Evolutionary conservation across 768 basidiomycete genomes (phyloP).

Genomic region (Boletales sp.): DNA sequence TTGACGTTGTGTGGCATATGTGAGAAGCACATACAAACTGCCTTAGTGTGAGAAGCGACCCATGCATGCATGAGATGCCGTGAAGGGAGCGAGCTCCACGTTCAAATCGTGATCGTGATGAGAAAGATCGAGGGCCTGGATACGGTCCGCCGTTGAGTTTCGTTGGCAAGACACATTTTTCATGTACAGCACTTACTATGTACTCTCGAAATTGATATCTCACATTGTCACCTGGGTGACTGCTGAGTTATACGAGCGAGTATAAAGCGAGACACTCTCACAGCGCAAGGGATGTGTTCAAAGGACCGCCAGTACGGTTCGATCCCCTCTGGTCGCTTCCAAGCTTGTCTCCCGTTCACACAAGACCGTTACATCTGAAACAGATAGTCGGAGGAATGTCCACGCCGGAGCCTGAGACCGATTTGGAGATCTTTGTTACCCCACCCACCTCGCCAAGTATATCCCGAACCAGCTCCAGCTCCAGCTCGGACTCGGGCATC

Average conservation of each 20-base stretch:
- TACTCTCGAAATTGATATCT: conserved; percentile 3
- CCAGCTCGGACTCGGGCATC: conserved; percentile 9
- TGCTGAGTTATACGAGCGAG: conserved; percentile 8
- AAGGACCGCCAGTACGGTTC: conserved; percentile 4
- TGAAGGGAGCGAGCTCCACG: conserved; percentile 4
- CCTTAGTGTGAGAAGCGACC: conserved; percentile 21
- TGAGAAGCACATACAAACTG: conserved; percentile 16
- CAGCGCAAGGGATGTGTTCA: background rate
- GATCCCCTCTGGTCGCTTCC: conserved; percentile 3
- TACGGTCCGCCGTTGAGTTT: conserved; percentile 9
- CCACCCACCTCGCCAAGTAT: conserved; percentile 40
- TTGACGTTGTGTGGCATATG: conserved; percentile 7
- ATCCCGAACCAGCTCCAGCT: conserved; percentile 18
- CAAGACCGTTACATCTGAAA: conserved; percentile 3
- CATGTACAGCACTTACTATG: conserved; percentile 9
- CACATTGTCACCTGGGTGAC: conserved; percentile 26
- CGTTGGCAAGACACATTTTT: conserved; percentile 9
- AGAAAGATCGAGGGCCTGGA: conserved; percentile 16
- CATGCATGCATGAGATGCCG: conserved; percentile 1
- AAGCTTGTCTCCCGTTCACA: conserved; percentile 11
- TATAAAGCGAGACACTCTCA: conserved; percentile 21
- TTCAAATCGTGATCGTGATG: conserved; percentile 20
- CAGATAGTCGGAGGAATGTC: conserved; percentile 23
- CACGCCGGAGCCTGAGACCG: conserved; percentile 28
- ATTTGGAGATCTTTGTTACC: conserved; percentile 38